These are phyloP conservation scores for Phytopythium vexans DNA, from an alignment of 352 stramenopile species.

Conservation along the genomic window DNA sequence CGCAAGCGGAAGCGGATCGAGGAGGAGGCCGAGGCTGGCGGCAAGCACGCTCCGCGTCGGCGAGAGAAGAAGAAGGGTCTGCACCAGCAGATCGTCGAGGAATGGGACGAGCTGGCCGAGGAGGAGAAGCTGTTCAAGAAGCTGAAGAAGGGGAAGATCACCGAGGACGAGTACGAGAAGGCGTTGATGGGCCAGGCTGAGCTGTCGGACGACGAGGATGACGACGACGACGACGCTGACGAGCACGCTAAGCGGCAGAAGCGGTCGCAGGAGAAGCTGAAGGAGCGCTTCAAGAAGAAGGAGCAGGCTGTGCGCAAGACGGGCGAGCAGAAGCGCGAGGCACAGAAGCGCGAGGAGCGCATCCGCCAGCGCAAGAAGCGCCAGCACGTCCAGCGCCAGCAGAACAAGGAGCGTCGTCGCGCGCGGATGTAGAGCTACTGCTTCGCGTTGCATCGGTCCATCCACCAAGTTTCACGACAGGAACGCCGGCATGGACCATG, in stretches of 20 bases:
- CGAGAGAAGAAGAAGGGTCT: constrained; percentile 95
- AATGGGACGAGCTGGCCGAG: constrained; percentile 99
- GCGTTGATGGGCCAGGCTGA: constrained; percentile 55
- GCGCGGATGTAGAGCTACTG: constrained; percentile 13
- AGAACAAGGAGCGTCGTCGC: constrained; percentile 48
- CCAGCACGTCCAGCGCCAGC: constrained; percentile 59
- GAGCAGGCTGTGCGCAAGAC: constrained; percentile 73
- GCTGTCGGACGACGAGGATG: constrained; percentile 29
- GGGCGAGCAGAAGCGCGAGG: constrained; percentile 64
- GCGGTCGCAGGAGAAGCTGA: constrained; percentile 57
- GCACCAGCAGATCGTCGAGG: constrained; percentile 96
- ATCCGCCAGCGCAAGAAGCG: constrained; percentile 83
- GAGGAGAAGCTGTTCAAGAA: constrained; percentile 97
- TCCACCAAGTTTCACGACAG: too few relatives aligned
- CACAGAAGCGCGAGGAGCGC: constrained; percentile 72
- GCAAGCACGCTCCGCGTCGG: constrained; percentile 65
- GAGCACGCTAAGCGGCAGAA: constrained; percentile 48
- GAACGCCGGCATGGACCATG: constrained; percentile 53
- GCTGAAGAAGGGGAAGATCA: constrained; percentile 97
- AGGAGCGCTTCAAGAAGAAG: constrained; percentile 86
- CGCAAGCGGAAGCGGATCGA: constrained; percentile 54
- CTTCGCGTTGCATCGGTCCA: too few relatives aligned
- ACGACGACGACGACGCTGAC: constrained; percentile 22
- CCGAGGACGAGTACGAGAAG: constrained; percentile 91
- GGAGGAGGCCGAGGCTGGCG: constrained; percentile 57